Percentiles rank a stretch among this genome's conserved stretches.
Conservation (phyloP, 805 yeast genomes). For the Kodamaea hsintzibuensis region DNA sequence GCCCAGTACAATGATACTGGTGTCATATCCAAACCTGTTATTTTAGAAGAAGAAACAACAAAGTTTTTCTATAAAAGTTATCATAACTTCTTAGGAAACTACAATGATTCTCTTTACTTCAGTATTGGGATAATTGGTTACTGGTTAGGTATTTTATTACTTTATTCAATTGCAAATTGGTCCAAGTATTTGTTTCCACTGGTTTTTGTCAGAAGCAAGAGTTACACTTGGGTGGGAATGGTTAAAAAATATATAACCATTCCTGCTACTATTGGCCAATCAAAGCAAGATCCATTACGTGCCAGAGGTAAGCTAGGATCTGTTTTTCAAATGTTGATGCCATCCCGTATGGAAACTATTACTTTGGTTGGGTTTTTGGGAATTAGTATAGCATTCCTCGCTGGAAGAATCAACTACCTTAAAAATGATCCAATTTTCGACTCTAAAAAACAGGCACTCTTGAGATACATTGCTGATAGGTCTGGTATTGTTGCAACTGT, state of each 20-base stretch:
- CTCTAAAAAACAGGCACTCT: constrained; percentile 10
- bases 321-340: constrained; percentile 15
- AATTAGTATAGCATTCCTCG: constrained; percentile 24
- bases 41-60: constrained; percentile 17
- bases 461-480: constrained; percentile 49
- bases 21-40: constrained; percentile 22
- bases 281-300: constrained; percentile 16
- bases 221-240: not conserved
- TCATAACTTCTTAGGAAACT: constrained; percentile 21
- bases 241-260: constrained; percentile 17
- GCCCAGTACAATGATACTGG: constrained; percentile 20
- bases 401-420: constrained; percentile 24
- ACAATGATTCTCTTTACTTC: constrained; percentile 25
- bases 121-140: constrained; percentile 34
- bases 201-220: constrained; percentile 7
- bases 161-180: constrained; percentile 31
- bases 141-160: constrained; percentile 39
- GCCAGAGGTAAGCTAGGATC: constrained; percentile 17
- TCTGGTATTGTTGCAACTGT: constrained; percentile 51
- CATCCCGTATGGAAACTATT: constrained; percentile 14
- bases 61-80: constrained; percentile 15
- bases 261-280: constrained; percentile 24
- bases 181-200: constrained; percentile 23
- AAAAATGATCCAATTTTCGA: constrained; percentile 24
- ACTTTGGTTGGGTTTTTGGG: constrained; percentile 10